phyloP scores from a whole-genome alignment of 768 basidiomycete species.

The Mycena haematopus region DNA sequence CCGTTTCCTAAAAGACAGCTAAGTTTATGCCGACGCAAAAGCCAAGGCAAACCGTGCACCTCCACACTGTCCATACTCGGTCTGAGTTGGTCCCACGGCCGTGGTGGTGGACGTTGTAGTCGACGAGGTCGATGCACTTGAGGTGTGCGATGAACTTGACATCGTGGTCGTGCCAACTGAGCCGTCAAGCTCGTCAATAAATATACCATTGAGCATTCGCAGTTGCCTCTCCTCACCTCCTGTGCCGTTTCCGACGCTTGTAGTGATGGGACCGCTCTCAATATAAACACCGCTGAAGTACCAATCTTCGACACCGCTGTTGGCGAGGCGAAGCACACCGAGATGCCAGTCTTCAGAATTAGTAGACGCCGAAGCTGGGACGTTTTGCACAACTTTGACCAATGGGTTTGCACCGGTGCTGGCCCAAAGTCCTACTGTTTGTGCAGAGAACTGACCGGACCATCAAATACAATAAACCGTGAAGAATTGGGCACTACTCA shows the following conservation, averaged over 20 bases:
- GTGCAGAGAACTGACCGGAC: slow-evolving; percentile 51
- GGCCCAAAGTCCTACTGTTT: slow-evolving; percentile 64
- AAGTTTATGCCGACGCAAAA: not conserved
- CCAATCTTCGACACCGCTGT: slow-evolving; percentile 55
- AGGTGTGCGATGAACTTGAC: slow-evolving; percentile 33
- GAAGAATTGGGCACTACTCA: slow-evolving; percentile 34
- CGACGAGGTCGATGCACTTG: slow-evolving; percentile 30
- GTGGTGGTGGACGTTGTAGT: slow-evolving; percentile 38
- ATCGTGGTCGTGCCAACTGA: slow-evolving; percentile 28
- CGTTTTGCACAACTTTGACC: slow-evolving; percentile 53
- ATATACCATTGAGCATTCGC: not conserved
- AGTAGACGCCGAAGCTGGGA: slow-evolving; percentile 57
- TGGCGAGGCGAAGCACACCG: slow-evolving; percentile 63
- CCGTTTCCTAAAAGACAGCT: slow-evolving; percentile 42
- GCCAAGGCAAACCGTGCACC: slow-evolving; percentile 36
- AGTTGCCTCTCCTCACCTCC: not conserved
- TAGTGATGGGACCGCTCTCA: slow-evolving; percentile 62
- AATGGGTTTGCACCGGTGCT: slow-evolving; percentile 56
- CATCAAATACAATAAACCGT: not conserved
- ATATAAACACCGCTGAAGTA: slow-evolving; percentile 68
- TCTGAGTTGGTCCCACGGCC: slow-evolving; percentile 44
- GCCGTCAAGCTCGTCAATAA: not conserved
- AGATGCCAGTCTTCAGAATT: slow-evolving; percentile 69
- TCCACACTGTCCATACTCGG: slow-evolving; percentile 61
- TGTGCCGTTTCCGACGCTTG: slow-evolving; percentile 47